These are phyloP conservation scores for Naganishia vaughanmartiniae DNA, from an alignment of 768 basidiomycete species.

Conservation along the genomic window DNA sequence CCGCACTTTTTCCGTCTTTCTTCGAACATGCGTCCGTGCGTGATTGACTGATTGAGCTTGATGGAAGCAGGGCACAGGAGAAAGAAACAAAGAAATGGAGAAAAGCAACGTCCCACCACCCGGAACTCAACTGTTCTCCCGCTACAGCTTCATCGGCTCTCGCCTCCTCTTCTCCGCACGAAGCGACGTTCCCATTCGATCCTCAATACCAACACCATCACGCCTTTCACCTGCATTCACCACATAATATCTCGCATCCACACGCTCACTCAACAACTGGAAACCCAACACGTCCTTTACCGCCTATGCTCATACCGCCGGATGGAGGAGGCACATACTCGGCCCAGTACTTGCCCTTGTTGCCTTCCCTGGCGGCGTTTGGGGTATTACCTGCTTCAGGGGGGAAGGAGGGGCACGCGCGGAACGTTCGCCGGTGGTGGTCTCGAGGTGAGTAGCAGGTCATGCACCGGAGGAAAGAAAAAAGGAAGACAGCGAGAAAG, in stretches of 20 bases:
- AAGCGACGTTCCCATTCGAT: not conserved
- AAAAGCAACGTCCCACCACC: conserved; percentile 16
- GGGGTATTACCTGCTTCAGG: not conserved
- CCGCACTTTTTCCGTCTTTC: no score
- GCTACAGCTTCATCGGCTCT: not conserved
- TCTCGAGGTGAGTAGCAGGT: conserved; percentile 8
- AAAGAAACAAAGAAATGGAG: conserved; percentile 17
- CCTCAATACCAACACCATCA: not conserved
- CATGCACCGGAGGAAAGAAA: not conserved
- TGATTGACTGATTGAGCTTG: not conserved
- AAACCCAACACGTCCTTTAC: not conserved
- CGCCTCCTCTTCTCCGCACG: no score
- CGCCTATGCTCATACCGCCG: not conserved
- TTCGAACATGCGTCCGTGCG: no score
- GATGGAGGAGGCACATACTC: not conserved
- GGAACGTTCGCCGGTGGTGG: not conserved
- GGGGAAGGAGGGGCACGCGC: no score
- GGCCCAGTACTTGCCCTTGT: conserved; percentile 6
- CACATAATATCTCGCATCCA: conserved; percentile 5
- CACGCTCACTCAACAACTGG: not conserved
- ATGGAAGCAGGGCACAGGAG: conserved; percentile 7
- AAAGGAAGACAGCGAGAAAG: no score
- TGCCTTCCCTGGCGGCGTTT: conserved; percentile 3
- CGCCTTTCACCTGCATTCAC: conserved; percentile 13
- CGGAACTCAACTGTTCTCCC: not conserved